phyloP scores from a whole-genome alignment of 352 stramenopile genomes.

The Phytophthora gonapodyides region DNA sequence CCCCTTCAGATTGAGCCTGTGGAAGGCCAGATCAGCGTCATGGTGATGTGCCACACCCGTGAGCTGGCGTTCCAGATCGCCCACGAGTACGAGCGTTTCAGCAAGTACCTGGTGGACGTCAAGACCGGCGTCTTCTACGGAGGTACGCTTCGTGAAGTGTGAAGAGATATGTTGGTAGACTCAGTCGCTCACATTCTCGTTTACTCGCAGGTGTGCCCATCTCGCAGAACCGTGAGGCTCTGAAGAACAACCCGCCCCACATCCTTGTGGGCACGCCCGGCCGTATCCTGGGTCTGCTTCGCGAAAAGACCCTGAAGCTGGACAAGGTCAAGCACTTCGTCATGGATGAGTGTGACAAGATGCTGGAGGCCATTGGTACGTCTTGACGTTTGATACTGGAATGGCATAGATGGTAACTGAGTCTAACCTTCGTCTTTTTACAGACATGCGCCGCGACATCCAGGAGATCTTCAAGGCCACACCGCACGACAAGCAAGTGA shows the following conservation, averaged over 20 bases:
- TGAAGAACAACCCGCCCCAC: conserved; percentile 97
- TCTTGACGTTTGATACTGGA: conserved; percentile 8
- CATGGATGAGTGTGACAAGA: conserved; percentile 99
- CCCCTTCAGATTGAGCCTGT: conserved; percentile 83
- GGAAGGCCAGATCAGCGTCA: conserved; percentile 93
- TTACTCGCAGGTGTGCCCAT: conserved; percentile 88
- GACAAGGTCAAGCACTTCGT: conserved; percentile 99
- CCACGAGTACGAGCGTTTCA: conserved; percentile 99
- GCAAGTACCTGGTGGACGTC: conserved; percentile 97
- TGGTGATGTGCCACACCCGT: conserved; percentile 99
- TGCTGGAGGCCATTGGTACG: conserved; percentile 96
- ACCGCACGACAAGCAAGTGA: conserved; percentile 99
- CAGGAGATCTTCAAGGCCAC: conserved; percentile 99
- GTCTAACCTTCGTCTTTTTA: conserved; percentile 4
- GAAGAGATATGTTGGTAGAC: neutral
- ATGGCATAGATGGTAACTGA: neutral
- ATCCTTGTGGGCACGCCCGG: conserved; percentile 99
- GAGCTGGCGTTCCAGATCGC: conserved; percentile 99
- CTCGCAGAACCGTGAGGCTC: conserved; percentile 93
- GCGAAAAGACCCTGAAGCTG: conserved; percentile 97
- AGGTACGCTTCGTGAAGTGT: conserved; percentile 44
- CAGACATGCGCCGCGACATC: conserved; percentile 98
- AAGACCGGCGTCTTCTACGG: conserved; percentile 98
- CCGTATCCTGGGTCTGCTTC: conserved; percentile 89
- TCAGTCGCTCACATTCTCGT: conserved; percentile 13